phyloP scores from a whole-genome alignment of 768 basidiomycete species.

The Lentinula aciculospora region DNA sequence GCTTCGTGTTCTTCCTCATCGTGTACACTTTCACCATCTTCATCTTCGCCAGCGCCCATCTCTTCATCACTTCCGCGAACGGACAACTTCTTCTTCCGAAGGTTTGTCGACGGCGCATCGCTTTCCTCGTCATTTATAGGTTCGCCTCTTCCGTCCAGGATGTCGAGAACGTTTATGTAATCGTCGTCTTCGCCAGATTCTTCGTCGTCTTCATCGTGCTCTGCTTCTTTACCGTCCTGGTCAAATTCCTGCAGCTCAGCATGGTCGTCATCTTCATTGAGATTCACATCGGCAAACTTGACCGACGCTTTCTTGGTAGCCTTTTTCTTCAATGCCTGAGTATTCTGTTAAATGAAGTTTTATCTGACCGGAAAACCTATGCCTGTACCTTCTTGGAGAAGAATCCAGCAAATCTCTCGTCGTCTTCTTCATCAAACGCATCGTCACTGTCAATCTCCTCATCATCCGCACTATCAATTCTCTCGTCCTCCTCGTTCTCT shows the following conservation, averaged over 20 bases:
- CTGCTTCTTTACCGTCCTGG: constrained; percentile 33
- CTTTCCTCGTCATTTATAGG: constrained; percentile 32
- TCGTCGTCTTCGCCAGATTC: constrained; percentile 22
- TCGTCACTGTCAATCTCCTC: constrained; percentile 84
- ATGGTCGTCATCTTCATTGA: constrained; percentile 55
- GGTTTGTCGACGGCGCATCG: constrained; percentile 26
- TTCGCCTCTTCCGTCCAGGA: constrained; percentile 36
- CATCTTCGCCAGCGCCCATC: constrained; percentile 23
- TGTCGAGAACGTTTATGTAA: constrained; percentile 41
- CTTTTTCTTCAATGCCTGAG: constrained; percentile 20
- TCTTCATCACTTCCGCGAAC: not conserved
- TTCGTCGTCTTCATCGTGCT: constrained; percentile 36
- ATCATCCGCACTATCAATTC: constrained; percentile 65
- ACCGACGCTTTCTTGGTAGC: constrained; percentile 25
- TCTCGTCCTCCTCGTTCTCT: constrained; percentile 44
- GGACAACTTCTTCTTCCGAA: not conserved
- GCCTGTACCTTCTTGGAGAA: constrained; percentile 38
- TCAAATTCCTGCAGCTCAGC: constrained; percentile 21
- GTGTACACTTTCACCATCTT: constrained; percentile 22
- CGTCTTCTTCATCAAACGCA: constrained; percentile 79
- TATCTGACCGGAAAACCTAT: constrained; percentile 8
- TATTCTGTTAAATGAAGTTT: constrained; percentile 9
- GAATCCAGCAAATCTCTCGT: constrained; percentile 71
- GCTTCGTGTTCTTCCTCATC: constrained; percentile 23
- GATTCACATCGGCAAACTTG: constrained; percentile 52